Evolutionary conservation across 805 yeast species (phyloP), one percentile per base, ranked within the genome.

Genomic region (Saccharomycopsis selenospora): DNA sequence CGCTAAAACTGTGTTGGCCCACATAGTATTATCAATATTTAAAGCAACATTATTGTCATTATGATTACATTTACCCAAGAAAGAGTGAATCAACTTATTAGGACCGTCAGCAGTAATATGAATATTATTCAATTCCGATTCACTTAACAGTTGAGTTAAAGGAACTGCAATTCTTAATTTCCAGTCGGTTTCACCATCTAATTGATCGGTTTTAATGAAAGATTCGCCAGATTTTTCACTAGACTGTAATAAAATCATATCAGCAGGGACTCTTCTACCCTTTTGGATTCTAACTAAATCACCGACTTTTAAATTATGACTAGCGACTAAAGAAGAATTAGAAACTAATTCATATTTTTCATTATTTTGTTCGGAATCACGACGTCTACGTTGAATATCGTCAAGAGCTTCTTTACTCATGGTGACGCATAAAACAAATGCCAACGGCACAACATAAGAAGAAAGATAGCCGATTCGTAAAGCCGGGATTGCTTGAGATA

Each of bases 101-200:
- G 99, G 99, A 0, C 82, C 75, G n/a, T 82, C 77, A 4, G 88
- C 88, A 2, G 74, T 70, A n/a, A 89, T 72, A 42, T 72, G 69
- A 41, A 80, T 72, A 49, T 76, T 73, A 27, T 70, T 70, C 45
- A 85, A 61, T 42, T 76, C 77, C 43, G 70, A 68, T n/a, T 74
- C 66, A 10, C 76, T 64, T 40, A 77, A 56, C 29, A 64, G 64
- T 61, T 91, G 98, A 0, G 96, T 86, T 25, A 80, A 59, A 10
- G 80, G 73, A 43, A 82, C 75, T 0, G 96, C 93, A 33, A 86
- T 67, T 58, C 99, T 72, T 48, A 93, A 70, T 63, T 93, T 93
- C 99, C 99, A 93, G 67, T 93, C 99, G 4, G 99, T 93, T 65
- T 93, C 99, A 61, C 99, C 99, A 65, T 93, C 99, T 45, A 93